phyloP scores from a whole-genome alignment of 768 basidiomycete species.

The Galerina sulciceps region DNA sequence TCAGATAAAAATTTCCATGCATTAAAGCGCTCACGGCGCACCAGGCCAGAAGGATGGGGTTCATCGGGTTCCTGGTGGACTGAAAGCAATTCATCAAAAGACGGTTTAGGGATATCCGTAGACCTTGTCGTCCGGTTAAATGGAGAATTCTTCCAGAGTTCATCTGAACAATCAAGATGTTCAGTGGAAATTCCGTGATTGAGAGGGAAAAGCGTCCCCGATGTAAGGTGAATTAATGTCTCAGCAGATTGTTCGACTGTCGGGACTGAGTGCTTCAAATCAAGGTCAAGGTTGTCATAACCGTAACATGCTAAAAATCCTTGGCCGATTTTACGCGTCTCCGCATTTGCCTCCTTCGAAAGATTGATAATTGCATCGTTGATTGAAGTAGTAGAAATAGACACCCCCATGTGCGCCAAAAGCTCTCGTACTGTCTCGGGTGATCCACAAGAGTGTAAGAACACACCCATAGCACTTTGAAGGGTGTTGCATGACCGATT shows the following conservation, averaged over 20 bases:
- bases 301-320: constrained; percentile 16
- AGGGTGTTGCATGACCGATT: constrained; percentile 15
- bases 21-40: constrained; percentile 27
- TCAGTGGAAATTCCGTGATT: constrained; percentile 19
- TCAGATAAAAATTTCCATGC: constrained; percentile 30
- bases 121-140: too few species aligned
- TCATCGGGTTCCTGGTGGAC: constrained; percentile 22
- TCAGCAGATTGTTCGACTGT: constrained; percentile 18
- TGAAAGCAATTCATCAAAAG: neutral
- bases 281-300: constrained; percentile 32
- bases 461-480: constrained; percentile 12
- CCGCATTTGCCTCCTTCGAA: constrained; percentile 11
- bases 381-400: constrained; percentile 20
- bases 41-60: constrained; percentile 15
- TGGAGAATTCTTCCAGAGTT: constrained; percentile 21
- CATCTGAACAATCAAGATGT: constrained; percentile 20
- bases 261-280: constrained; percentile 20
- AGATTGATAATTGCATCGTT: constrained; percentile 13
- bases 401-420: constrained; percentile 30
- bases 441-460: constrained; percentile 12
- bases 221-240: constrained; percentile 27
- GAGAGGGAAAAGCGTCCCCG: constrained; percentile 24
- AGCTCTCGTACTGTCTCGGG: constrained; percentile 7
- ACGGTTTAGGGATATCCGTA: too few species aligned
- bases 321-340: constrained; percentile 9